A percentile compares a stretch with the other conserved stretches of the same genome.
Evolutionary conservation across 2,329 filamentous ascomycete genomes (phyloP).

Genomic region (Colletotrichum destructivum): DNA sequence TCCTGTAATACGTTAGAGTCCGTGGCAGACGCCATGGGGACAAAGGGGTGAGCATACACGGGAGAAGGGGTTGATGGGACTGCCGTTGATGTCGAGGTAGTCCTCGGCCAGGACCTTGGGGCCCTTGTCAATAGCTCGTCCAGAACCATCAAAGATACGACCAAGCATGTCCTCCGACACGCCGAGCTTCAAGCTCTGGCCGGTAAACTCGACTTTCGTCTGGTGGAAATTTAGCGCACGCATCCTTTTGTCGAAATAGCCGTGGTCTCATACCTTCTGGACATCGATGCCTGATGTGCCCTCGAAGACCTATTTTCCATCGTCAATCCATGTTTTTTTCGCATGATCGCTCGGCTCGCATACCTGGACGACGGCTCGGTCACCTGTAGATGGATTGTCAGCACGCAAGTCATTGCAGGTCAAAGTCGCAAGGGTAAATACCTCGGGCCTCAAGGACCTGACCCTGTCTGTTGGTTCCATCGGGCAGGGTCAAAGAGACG

Average conservation of each 20-base stretch:
- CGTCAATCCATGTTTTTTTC: constrained; percentile 46
- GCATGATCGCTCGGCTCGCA: constrained; percentile 43
- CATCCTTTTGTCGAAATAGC: constrained; percentile 19
- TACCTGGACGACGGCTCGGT: constrained; percentile 96
- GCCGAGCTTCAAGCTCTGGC: constrained; percentile 96
- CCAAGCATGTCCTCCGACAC: constrained; percentile 99
- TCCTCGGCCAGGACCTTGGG: constrained; percentile 98
- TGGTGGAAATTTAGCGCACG: constrained; percentile 54
- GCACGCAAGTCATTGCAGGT: constrained; percentile 38
- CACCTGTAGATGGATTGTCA: constrained; percentile 70
- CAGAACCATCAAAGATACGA: constrained; percentile 98
- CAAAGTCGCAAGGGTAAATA: constrained; percentile 58
- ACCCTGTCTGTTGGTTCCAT: constrained; percentile 93
- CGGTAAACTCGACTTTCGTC: constrained; percentile 98
- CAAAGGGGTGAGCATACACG: constrained; percentile 72
- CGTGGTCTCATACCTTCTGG: constrained; percentile 81
- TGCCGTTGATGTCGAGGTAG: constrained; percentile 99
- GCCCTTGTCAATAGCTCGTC: constrained; percentile 98
- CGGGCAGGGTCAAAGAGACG: constrained; percentile 93
- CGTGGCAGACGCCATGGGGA: not conserved
- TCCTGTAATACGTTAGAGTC: constrained; percentile 69
- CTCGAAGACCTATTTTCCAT: constrained; percentile 85
- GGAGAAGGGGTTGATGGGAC: constrained; percentile 98
- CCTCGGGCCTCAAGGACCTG: constrained; percentile 98
- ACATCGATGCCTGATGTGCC: constrained; percentile 98